Evolutionary conservation across 305 asterid species (phyloP).

Genomic region (Solanum hybrid): DNA sequence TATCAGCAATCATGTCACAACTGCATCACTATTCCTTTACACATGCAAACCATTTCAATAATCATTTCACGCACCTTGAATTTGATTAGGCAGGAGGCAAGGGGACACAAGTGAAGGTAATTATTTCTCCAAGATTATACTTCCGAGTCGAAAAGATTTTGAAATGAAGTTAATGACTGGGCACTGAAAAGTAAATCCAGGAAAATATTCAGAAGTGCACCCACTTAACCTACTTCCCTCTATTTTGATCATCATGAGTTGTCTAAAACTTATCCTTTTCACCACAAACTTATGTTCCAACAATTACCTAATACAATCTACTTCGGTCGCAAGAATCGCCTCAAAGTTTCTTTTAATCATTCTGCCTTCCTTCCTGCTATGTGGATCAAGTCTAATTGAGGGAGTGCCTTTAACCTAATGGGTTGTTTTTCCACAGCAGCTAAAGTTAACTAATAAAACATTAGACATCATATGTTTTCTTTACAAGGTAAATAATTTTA

Average conservation of each 20-base stretch:
- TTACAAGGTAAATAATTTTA: neutral
- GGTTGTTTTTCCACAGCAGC: neutral
- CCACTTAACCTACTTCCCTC: neutral
- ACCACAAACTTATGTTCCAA: neutral
- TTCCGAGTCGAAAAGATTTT: neutral
- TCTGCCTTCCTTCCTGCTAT: neutral
- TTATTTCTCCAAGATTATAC: neutral
- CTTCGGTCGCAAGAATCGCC: neutral
- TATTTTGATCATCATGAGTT: neutral
- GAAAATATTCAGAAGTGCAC: neutral
- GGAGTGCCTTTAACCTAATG: neutral
- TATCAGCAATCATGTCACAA: neutral
- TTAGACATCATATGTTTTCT: neutral
- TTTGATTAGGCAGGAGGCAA: neutral
- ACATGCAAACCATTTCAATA: neutral
- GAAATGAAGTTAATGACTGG: neutral
- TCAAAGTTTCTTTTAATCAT: neutral
- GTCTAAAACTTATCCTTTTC: neutral
- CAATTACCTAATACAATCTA: neutral
- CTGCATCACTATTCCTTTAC: neutral
- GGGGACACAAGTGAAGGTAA: neutral
- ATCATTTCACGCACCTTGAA: neutral
- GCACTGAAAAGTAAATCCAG: neutral
- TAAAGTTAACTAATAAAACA: neutral
- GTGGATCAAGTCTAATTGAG: neutral